These are phyloP conservation scores for Heteromeles arbutifolia DNA, from an alignment of 306 rosid species.

Conservation along the genomic window DNA sequence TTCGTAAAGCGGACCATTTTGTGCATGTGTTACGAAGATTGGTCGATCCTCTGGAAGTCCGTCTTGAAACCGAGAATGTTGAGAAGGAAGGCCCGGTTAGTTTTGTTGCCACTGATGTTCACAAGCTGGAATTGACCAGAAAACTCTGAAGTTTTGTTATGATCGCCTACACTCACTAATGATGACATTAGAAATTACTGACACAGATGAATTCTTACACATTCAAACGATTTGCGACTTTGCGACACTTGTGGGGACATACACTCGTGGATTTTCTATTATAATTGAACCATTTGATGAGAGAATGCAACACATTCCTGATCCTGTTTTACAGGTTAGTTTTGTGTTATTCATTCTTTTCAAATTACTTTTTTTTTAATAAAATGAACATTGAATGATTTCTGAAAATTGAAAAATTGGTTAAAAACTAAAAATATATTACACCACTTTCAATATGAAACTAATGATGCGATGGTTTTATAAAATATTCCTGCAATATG, in stretches of 20 bases:
- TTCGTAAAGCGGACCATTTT: constrained; percentile 88
- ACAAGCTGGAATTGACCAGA: constrained; percentile 93
- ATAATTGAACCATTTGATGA: constrained; percentile 94
- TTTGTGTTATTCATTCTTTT: not conserved
- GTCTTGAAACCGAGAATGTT: constrained; percentile 84
- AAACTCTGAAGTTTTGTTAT: constrained; percentile 82
- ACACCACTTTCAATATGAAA: not conserved
- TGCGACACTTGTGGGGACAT: constrained; percentile 94
- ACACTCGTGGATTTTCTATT: constrained; percentile 83
- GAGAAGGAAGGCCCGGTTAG: constrained; percentile 79
- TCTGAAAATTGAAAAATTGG: not conserved
- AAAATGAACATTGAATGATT: not conserved
- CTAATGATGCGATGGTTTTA: not conserved
- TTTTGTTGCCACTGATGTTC: constrained; percentile 57
- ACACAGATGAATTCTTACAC: constrained; percentile 88
- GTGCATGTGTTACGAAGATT: constrained; percentile 72
- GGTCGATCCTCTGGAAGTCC: constrained; percentile 86
- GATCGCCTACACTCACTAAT: constrained; percentile 93
- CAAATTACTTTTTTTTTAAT: not conserved
- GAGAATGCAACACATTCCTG: constrained; percentile 99
- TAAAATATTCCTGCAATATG: not conserved
- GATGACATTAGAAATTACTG: constrained; percentile 89
- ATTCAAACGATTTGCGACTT: constrained; percentile 90
- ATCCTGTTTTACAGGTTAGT: constrained; percentile 88
- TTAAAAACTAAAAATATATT: not conserved